These are phyloP conservation scores for Fusarium lateritium DNA, from an alignment of 2,329 filamentous ascomycete species.

Conservation along the genomic window DNA sequence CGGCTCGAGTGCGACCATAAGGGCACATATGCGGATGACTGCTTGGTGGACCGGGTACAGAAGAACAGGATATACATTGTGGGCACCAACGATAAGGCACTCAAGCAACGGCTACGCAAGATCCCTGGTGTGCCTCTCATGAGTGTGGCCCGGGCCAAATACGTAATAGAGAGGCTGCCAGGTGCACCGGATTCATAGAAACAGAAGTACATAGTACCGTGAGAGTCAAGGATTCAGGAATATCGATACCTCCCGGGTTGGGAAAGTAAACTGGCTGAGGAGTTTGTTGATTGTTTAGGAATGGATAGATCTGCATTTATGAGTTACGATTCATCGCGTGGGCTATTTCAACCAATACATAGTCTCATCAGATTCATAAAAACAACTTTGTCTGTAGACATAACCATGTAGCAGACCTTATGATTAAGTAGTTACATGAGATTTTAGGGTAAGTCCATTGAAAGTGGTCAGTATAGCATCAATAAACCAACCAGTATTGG, in stretches of 20 bases:
- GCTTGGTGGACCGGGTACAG: constrained; percentile 80
- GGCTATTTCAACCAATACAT: constrained; percentile 1
- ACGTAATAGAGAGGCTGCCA: constrained; percentile 92
- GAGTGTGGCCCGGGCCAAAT: constrained; percentile 90
- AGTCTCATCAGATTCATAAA: constrained; percentile 1
- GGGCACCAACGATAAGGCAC: constrained; percentile 82
- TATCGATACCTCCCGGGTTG: too few species aligned
- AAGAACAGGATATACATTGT: constrained; percentile 85
- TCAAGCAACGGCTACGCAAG: constrained; percentile 88
- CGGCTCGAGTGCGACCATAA: constrained; percentile 91
- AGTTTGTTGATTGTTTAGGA: constrained; percentile 22
- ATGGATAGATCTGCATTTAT: constrained; percentile 35
- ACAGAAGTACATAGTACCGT: too few species aligned
- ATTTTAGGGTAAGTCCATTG: neutral
- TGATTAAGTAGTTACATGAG: neutral
- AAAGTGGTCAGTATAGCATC: neutral
- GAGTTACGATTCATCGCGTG: constrained; percentile 32
- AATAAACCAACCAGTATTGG: neutral
- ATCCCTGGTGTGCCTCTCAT: constrained; percentile 77
- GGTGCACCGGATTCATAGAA: constrained; percentile 77
- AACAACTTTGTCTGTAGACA: neutral
- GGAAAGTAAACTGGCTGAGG: neutral
- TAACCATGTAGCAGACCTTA: neutral
- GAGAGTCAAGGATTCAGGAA: too few species aligned
- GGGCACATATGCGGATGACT: constrained; percentile 87